Base-by-base conservation (phyloP, 352 stramenopile species). In the Phytophthora fragariae region DNA sequence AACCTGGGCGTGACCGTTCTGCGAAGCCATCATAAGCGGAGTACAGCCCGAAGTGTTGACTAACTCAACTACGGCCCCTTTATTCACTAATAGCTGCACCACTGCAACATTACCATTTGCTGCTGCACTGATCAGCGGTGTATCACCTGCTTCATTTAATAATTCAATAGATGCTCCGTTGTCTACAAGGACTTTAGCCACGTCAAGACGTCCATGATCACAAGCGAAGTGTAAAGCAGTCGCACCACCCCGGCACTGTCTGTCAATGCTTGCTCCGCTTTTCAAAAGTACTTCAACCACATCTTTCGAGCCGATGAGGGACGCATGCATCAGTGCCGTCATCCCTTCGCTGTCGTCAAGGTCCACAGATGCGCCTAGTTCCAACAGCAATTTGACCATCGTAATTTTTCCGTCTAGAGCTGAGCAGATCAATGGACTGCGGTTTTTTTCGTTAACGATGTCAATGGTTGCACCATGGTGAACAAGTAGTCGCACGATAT, bases 231-330 rank as follows among this genome's bases (percentile, higher is more conserved):
- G 6, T 27, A 53, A 24, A 63, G 57, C 57, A 8, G 57, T 54
- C 27, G 11, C 11, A 21, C 37, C 33, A 15, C 11, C 1, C 11
- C 9, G 52, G 21, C 39, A 11, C 8, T 53, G 57, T 5, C 52
- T 54, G 19, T 19, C 4, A n/a, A 54, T 1, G 15, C 29, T 53
- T 4, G 57, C 57, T 27, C 39, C 57, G 9, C 31, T n/a, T 21
- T 63, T 7, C 39, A 63, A 29, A 33, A 63, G 31, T 14, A 53
- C 8, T 24, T 24, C n/a, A 24, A 53, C 46, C 17, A 53, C n/a
- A 10, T 17, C 15, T 27, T 24, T 53, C 8, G 17, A 53, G n/a
- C 46, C 46, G n/a, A 10, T 27, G 6, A 15, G 8, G 7, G 46
- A 27, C 8, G 46, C 46, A 53, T 27, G 11, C 46, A 53, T 53